These are phyloP conservation scores for Aspergillus awamori DNA, from an alignment of 2,329 filamentous ascomycete species.

Conservation along the genomic window DNA sequence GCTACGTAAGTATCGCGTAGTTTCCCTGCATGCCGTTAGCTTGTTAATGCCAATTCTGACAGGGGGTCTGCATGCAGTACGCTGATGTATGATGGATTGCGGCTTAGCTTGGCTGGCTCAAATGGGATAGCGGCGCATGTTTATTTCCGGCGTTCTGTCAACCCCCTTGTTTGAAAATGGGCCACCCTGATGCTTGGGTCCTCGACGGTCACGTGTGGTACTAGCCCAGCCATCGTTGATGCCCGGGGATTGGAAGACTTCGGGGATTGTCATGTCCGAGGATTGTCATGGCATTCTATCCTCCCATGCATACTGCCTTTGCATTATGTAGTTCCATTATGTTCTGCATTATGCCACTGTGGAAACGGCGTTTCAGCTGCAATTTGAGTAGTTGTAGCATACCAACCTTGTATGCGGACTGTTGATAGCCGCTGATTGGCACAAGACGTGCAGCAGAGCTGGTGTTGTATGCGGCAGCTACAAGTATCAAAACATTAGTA, in stretches of 20 bases:
- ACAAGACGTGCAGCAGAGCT: neutral
- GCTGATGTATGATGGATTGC: neutral
- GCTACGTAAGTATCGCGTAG: neutral
- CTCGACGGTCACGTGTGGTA: constrained; percentile 22
- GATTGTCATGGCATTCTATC: neutral
- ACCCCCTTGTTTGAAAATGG: constrained; percentile 2
- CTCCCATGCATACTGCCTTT: neutral
- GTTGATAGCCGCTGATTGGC: constrained; percentile 5
- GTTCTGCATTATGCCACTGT: neutral
- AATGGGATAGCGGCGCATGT: neutral
- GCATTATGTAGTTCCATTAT: neutral
- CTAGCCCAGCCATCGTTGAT: neutral
- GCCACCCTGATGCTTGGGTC: constrained; percentile 15
- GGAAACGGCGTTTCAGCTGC: neutral
- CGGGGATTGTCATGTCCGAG: neutral
- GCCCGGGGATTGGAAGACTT: neutral
- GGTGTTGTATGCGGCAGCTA: constrained; percentile 11
- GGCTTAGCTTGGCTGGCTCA: constrained; percentile 1
- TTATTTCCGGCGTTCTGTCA: constrained; percentile 2
- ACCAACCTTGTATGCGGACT: constrained; percentile 9
- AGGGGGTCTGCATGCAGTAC: constrained; percentile 1
- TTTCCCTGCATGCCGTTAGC: neutral
- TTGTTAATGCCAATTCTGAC: neutral
- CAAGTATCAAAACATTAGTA: neutral
- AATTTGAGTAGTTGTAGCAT: constrained; percentile 3